phyloP scores from a whole-genome alignment of 345 rosid species.

The Barbarea vulgaris region DNA sequence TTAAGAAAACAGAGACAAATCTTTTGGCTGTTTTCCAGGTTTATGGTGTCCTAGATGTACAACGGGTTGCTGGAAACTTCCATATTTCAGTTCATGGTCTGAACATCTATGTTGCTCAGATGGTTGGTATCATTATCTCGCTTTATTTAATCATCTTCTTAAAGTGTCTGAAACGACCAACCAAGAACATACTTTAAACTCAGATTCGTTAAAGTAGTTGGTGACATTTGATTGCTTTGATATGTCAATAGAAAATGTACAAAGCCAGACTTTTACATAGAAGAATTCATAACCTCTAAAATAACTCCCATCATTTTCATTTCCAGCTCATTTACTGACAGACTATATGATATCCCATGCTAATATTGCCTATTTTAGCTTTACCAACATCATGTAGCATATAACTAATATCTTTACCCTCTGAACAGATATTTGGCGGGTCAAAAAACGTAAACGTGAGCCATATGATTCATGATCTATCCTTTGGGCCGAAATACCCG shows the following conservation, averaged over 20 bases:
- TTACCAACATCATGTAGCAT: background rate
- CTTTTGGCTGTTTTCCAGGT: slow-evolving; percentile 57
- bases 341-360: background rate
- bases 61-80: slow-evolving; percentile 99
- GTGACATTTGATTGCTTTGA: background rate
- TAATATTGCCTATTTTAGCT: slow-evolving; percentile 8
- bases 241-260: background rate
- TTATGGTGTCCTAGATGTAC: slow-evolving; percentile 91
- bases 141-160: background rate
- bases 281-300: background rate
- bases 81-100: slow-evolving; percentile 97
- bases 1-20: slow-evolving; percentile 21
- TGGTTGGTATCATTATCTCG: slow-evolving; percentile 52
- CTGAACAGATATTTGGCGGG: slow-evolving; percentile 83
- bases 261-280: background rate
- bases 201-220: background rate
- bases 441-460: slow-evolving; percentile 84
- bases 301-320: background rate
- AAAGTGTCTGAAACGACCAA: slow-evolving; percentile 18
- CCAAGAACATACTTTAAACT: slow-evolving; percentile 3
- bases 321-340: slow-evolving; percentile 3
- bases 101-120: slow-evolving; percentile 93
- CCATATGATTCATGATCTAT: slow-evolving; percentile 81
- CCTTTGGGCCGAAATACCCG: slow-evolving; percentile 96
- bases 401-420: slow-evolving; percentile 3